Base-by-base conservation (phyloP, 192 early-diverging fungal species). In the Allomyces javanicus region DNA sequence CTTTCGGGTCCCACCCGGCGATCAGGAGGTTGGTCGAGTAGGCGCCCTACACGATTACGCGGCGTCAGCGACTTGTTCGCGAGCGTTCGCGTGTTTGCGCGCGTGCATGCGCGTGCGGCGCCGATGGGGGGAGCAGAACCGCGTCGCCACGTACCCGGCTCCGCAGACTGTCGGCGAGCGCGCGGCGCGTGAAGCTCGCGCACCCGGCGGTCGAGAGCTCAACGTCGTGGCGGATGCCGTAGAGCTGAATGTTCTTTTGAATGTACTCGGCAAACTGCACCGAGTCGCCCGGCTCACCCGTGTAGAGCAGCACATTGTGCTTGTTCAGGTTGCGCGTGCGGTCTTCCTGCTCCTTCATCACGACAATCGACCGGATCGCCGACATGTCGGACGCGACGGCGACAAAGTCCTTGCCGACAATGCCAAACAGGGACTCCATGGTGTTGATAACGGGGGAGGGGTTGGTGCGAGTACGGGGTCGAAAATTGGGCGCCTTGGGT, bases 251-350 rank as follows among this genome's bases (percentile, higher is more conserved):
- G 70, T 96, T 98, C 67, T 86, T 78, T 72, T 94, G 89, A 68
- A 98, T 88, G 75, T 90, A 98, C 77, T 98, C 95, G 33, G 91
- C 85, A 80, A 96, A 98, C 68, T 93, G 86, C 25, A 87, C 86
- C 9, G 90, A 89, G 71, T 98, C 95, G 63, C 93, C 93, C 6
- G 89, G 78, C 76, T 92, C 93, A 66, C 95, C 95, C 33, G 86
- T 77, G 68, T 86, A 93, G 44, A 92, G 69, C 85, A 98, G 81
- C 12, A 94, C 67, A 6, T 85, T 88, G 69, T 92, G 83, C 65
- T 84, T 75, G 75, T 86, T 91, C 63, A 98, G 80, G 22, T 80
- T 78, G 63, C 88, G 83, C 26, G 89, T 86, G 81, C 96, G 96
- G 84, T 98, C 91, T 74, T 92, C 87, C 43, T 84, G 86, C 67